Conservation (phyloP, 1,284 basidiomycete genomes). For the Stereum hirsutum region DNA sequence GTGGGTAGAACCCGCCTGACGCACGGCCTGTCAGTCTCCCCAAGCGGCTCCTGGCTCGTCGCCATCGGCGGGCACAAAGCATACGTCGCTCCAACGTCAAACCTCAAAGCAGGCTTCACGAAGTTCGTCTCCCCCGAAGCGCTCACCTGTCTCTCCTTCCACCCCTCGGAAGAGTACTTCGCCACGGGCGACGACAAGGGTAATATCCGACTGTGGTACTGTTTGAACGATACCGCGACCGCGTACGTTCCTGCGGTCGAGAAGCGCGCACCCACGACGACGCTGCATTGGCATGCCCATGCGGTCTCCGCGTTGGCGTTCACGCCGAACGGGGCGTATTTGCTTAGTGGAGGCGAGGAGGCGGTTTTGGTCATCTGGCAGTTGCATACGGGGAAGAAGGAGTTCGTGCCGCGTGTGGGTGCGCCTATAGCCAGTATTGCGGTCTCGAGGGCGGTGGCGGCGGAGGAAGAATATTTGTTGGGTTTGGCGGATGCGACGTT, state of each 20-base stretch:
- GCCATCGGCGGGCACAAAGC: slow-evolving; percentile 76
- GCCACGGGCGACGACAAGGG: slow-evolving; percentile 90
- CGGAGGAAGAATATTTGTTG: slow-evolving; percentile 84
- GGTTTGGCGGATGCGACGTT: slow-evolving; percentile 80
- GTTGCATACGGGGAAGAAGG: slow-evolving; percentile 74
- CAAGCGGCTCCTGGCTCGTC: slow-evolving; percentile 77
- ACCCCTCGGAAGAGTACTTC: slow-evolving; percentile 88
- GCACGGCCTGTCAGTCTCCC: slow-evolving; percentile 62
- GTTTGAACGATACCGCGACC: slow-evolving; percentile 55
- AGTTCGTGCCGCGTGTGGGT: slow-evolving; percentile 90
- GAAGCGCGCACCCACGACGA: slow-evolving; percentile 75
- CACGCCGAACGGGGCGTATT: slow-evolving; percentile 85
- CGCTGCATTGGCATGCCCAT: slow-evolving; percentile 96
- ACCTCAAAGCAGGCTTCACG: slow-evolving; percentile 62
- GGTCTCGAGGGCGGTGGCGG: slow-evolving; percentile 32
- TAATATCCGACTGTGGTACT: slow-evolving; percentile 89
- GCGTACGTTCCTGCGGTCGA: slow-evolving; percentile 48
- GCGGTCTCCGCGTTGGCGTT: slow-evolving; percentile 87
- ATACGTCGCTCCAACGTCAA: slow-evolving; percentile 60
- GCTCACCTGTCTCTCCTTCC: slow-evolving; percentile 85
- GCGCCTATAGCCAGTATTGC: slow-evolving; percentile 75
- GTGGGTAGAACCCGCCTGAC: slow-evolving; percentile 66
- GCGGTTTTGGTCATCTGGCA: slow-evolving; percentile 96
- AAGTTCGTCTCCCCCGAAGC: slow-evolving; percentile 77
- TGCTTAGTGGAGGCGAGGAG: slow-evolving; percentile 95